Evolutionary conservation across 202 grass and related monocot species (phyloP), one percentile per base, ranked within the genome.

Genomic region (Panicum virgatum): DNA sequence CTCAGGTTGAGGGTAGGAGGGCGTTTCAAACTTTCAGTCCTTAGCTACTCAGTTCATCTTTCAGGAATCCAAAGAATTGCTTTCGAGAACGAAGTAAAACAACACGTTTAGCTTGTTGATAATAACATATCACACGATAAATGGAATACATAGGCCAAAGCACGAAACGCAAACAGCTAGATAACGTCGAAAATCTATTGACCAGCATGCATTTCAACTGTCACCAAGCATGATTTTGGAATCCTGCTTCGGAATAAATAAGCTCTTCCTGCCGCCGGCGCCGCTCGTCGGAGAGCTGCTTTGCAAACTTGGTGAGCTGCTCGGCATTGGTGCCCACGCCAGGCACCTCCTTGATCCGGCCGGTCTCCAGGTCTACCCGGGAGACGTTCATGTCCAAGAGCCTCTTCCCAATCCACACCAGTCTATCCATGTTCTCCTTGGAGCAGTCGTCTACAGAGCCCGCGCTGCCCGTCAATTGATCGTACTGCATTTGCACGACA

Each of bases 351-450:
- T 74, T 71, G n/a, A 46, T 73, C 13, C 20, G 72, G 50, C 91
- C 91, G 0, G 89, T 94, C 65, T 94, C 91, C 12, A 91, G 64
- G 64, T 90, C 88, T 46, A 92, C 87, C 47, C 79, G 65, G 19
- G 82, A 68, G 67, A 95, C 92, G n/a, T 84, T 84, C 44, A 76
- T 90, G 58, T 52, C 27, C n/a, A 95, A 77, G 45, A 95, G 90
- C 18, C 78, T 54, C 2, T 52, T 63, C 19, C 87, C 90, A 12
- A 95, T 88, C 32, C 75, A 62, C 72, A 91, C 89, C 52, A 94
- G 78, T 12, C 70, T 94, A 12, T 83, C 80, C 89, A 89, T 39
- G 83, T 94, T 94, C 9, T 59, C 65, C 53, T 63, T 80, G 0
- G 88, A 82, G 61, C 51, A 66, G 84, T 86, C 76, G 37, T 94